Conservation (phyloP, 768 basidiomycete genomes). For the Lepiota brunneoincarnata region DNA sequence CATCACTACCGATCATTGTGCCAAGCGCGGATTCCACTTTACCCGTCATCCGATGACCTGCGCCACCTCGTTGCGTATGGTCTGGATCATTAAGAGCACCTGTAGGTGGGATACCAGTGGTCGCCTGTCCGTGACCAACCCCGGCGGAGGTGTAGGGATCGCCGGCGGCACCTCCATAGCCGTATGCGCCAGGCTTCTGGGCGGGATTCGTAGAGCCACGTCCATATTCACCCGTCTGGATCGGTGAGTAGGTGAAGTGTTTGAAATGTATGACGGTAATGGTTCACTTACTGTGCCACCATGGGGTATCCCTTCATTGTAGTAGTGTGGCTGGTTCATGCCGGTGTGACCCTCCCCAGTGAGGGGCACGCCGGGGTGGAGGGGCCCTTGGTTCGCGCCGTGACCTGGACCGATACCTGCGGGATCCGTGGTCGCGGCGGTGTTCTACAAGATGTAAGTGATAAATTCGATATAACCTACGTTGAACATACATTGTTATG, state of each 20-base stretch:
- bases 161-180: too few relatives aligned
- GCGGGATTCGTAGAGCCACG: neutral
- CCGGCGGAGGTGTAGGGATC: too few relatives aligned
- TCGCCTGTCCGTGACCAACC: neutral
- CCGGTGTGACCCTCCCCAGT: too few relatives aligned
- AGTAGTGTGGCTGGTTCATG: too few relatives aligned
- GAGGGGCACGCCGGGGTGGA: neutral
- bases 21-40: constrained; percentile 49
- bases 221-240: neutral
- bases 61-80: constrained; percentile 19
- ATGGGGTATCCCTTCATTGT: too few relatives aligned
- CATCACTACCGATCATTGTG: constrained; percentile 39
- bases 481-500: neutral
- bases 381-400: neutral
- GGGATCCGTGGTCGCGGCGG: neutral
- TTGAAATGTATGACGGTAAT: too few relatives aligned
- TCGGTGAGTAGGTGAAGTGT: neutral
- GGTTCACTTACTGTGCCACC: too few relatives aligned
- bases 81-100: constrained; percentile 17
- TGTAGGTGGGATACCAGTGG: constrained; percentile 19
- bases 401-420: neutral
- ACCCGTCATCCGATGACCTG: constrained; percentile 37
- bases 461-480: neutral
- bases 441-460: neutral
- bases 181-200: too few relatives aligned